Conservation (phyloP, 2,329 filamentous ascomycete species). For the Fusarium continuum region DNA sequence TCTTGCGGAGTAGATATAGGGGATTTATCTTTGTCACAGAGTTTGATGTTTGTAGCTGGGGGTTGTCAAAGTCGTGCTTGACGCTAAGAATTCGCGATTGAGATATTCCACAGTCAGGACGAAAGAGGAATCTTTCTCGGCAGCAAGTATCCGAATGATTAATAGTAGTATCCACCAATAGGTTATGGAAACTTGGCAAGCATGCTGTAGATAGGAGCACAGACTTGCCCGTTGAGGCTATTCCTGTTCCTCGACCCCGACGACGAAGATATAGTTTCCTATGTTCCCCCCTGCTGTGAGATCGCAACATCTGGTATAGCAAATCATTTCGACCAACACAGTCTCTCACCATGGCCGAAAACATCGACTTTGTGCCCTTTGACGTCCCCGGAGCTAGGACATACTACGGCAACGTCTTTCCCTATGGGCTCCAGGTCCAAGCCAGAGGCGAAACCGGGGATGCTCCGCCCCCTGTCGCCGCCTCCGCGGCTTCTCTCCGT, state of each 20-base stretch:
- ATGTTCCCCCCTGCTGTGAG: not conserved
- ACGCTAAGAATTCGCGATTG: conserved; percentile 11
- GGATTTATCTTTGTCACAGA: not conserved
- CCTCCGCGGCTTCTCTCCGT: not conserved
- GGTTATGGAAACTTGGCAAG: not conserved
- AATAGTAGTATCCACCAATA: not conserved
- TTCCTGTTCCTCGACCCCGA: not conserved
- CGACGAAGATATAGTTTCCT: not conserved
- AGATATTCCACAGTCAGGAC: not conserved
- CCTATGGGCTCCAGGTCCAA: conserved; percentile 4
- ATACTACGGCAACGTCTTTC: conserved; percentile 14
- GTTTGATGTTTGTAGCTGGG: not conserved
- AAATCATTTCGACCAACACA: no score
- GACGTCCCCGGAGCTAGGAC: conserved; percentile 13
- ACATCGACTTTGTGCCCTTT: conserved; percentile 5
- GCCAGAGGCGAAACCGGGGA: not conserved
- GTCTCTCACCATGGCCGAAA: not conserved
- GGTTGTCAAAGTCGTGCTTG: conserved; percentile 3
- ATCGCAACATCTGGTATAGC: not conserved
- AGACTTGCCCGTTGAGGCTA: not conserved
- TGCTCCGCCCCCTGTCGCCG: not conserved
- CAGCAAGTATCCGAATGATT: not conserved
- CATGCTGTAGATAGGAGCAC: not conserved
- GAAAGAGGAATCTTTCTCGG: not conserved
- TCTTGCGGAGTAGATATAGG: not conserved